Conservation (phyloP, 192 early-diverging fungal species). For the Backusella psychrophila region DNA sequence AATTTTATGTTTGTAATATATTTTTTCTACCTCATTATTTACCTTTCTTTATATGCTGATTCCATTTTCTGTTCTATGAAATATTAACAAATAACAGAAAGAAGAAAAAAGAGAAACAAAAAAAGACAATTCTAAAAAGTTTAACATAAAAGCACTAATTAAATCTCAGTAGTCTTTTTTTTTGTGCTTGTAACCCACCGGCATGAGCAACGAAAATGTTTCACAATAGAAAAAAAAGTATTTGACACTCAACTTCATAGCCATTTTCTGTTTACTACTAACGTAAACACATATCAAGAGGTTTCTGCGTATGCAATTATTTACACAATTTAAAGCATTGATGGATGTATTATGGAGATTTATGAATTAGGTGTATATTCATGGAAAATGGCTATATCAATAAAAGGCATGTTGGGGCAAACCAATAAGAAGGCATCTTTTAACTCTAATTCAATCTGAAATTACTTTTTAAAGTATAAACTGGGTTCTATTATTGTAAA, state of each 20-base stretch:
- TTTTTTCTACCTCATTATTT: not conserved
- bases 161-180: slow-evolving; percentile 1
- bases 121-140: not conserved
- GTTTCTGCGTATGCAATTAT: not conserved
- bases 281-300: not conserved
- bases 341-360: not conserved
- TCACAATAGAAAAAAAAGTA: not conserved
- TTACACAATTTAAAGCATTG: not conserved
- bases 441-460: not conserved
- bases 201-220: not conserved
- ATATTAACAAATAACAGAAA: not conserved
- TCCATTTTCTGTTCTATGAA: slow-evolving; percentile 19
- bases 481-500: not conserved
- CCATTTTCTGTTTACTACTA: not conserved
- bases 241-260: not conserved
- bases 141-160: slow-evolving; percentile 7
- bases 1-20: not conserved
- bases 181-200: not conserved
- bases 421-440: not conserved
- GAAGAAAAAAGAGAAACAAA: not conserved
- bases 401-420: not conserved
- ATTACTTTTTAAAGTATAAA: not conserved
- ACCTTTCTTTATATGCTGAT: slow-evolving; percentile 36
- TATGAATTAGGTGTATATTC: not conserved
- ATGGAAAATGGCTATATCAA: not conserved